These are phyloP conservation scores for Citrus cavaleriei DNA, from an alignment of 345 rosid species.

Conservation along the genomic window DNA sequence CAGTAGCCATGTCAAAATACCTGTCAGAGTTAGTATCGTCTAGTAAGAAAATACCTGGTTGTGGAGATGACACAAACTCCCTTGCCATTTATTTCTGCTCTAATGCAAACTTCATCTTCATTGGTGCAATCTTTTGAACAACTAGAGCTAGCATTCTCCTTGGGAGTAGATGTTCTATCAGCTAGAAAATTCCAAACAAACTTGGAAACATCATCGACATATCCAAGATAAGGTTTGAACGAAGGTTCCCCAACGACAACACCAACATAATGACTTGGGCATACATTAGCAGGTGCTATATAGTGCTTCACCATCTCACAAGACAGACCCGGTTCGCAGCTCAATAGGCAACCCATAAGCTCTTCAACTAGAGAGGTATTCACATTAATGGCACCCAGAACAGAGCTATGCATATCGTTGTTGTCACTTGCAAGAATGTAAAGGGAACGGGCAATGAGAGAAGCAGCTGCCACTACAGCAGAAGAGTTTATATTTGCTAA, in stretches of 20 bases:
- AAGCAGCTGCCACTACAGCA: slow-evolving; percentile 74
- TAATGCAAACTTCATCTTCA: slow-evolving; percentile 60
- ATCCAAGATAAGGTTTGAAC: slow-evolving; percentile 52
- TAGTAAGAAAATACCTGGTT: slow-evolving; percentile 53
- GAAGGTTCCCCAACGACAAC: slow-evolving; percentile 86
- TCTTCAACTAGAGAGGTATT: slow-evolving; percentile 80
- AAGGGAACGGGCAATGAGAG: slow-evolving; percentile 85
- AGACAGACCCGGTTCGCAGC: slow-evolving; percentile 84
- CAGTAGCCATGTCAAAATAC: background rate
- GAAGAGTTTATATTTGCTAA: slow-evolving; percentile 93
- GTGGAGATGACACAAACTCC: slow-evolving; percentile 79
- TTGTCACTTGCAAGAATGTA: slow-evolving; percentile 63
- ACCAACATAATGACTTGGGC: slow-evolving; percentile 91
- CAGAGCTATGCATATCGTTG: slow-evolving; percentile 48
- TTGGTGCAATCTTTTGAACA: slow-evolving; percentile 68
- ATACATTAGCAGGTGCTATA: slow-evolving; percentile 49
- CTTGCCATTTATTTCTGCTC: slow-evolving; percentile 53
- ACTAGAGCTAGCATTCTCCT: slow-evolving; percentile 34
- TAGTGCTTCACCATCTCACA: slow-evolving; percentile 76
- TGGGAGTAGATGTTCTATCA: slow-evolving; percentile 60
- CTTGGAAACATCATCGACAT: slow-evolving; percentile 68
- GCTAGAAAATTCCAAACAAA: slow-evolving; percentile 91
- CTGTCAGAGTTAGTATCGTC: background rate
- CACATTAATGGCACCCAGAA: slow-evolving; percentile 54
- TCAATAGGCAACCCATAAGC: slow-evolving; percentile 68